phyloP scores from a whole-genome alignment of 805 yeast genomes.

The Cyberlindnera samutprakarnensis region DNA sequence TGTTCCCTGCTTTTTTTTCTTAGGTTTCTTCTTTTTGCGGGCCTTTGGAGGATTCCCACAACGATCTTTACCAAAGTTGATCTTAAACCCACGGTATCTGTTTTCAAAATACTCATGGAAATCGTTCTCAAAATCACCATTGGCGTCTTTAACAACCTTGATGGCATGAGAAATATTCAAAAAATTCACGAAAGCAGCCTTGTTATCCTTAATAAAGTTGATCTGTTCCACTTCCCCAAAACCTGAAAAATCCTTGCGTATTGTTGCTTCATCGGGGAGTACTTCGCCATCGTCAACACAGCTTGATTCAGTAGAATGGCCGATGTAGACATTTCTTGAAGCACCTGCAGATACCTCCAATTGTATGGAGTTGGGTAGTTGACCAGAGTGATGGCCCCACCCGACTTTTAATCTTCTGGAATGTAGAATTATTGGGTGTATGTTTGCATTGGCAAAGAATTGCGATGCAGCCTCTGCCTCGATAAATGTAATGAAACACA shows the following conservation, averaged over 20 bases:
- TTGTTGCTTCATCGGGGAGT: conserved; percentile 39
- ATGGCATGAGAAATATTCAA: conserved; percentile 58
- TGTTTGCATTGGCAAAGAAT: conserved; percentile 52
- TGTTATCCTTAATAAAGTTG: conserved; percentile 58
- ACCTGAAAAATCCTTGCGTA: conserved; percentile 51
- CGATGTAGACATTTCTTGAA: conserved; percentile 70
- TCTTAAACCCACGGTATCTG: conserved; percentile 46
- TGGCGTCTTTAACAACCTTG: conserved; percentile 52
- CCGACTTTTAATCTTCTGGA: conserved; percentile 57
- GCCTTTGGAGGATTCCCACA: conserved; percentile 68
- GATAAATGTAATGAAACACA: conserved; percentile 65
- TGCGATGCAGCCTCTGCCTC: conserved; percentile 59
- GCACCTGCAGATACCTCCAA: conserved; percentile 69
- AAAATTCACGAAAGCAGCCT: conserved; percentile 72
- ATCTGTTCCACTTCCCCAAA: conserved; percentile 76
- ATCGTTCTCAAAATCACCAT: conserved; percentile 26
- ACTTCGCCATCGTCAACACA: conserved; percentile 22
- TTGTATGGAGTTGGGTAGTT: conserved; percentile 45
- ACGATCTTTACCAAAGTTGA: conserved; percentile 70
- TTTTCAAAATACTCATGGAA: conserved; percentile 34
- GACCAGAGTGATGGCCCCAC: conserved; percentile 66
- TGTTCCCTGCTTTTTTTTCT: background rate
- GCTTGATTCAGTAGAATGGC: conserved; percentile 30
- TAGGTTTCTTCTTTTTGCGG: conserved; percentile 27
- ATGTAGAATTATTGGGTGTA: conserved; percentile 54